phyloP scores from a whole-genome alignment of 2,329 filamentous ascomycete genomes.

The Trichocomaceae sp. region DNA sequence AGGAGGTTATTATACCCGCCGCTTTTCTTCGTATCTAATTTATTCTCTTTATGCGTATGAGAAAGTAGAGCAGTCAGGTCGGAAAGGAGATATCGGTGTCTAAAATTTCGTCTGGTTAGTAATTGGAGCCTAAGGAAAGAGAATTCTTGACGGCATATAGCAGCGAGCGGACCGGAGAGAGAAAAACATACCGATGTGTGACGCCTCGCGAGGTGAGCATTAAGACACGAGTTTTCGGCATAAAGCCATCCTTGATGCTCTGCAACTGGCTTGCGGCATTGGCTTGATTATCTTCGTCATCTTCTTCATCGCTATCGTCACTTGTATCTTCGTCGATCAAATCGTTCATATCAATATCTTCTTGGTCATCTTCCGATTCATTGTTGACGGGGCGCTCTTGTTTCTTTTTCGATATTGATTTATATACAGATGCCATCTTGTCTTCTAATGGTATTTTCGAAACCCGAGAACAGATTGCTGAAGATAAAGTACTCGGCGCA shows the following conservation, averaged over 20 bases:
- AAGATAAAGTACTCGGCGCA: background rate
- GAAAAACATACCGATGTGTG: conserved; percentile 71
- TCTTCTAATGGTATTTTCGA: background rate
- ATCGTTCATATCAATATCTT: conserved; percentile 35
- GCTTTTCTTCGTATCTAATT: conserved; percentile 82
- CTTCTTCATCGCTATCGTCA: conserved; percentile 27
- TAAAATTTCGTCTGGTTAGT: conserved; percentile 30
- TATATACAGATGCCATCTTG: conserved; percentile 66
- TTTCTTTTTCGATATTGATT: conserved; percentile 59
- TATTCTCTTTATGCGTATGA: conserved; percentile 88
- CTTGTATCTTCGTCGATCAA: conserved; percentile 31
- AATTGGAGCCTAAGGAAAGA: background rate
- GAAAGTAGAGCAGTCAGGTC: conserved; percentile 85
- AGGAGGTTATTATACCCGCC: conserved; percentile 61
- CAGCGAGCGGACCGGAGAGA: background rate
- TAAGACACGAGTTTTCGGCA: conserved; percentile 59
- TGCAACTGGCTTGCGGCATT: conserved; percentile 21
- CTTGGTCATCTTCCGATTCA: conserved; percentile 36
- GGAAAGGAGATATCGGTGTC: conserved; percentile 87
- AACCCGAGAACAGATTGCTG: background rate
- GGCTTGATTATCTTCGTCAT: conserved; percentile 18
- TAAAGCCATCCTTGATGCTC: conserved; percentile 27
- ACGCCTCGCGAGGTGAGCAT: conserved; percentile 90
- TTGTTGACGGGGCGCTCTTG: conserved; percentile 41
- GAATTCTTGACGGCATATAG: background rate